Conservation (phyloP, 441 rosid genomes). For the Pelargonium cotyledonis region DNA sequence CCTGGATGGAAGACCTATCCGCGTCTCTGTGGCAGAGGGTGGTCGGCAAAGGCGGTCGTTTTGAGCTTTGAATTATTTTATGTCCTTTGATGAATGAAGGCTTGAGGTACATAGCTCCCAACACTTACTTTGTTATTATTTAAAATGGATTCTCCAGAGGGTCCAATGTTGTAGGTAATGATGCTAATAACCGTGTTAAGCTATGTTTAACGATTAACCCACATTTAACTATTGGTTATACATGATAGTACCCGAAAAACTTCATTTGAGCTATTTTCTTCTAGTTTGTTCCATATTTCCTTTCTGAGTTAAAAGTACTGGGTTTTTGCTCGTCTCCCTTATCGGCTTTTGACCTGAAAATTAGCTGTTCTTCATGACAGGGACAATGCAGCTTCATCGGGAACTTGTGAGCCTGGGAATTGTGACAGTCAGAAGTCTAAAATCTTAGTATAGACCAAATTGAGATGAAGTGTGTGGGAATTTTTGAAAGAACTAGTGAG, state of each 20-base stretch:
- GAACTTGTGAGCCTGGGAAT: background rate
- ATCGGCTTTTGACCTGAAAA: background rate
- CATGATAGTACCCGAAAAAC: too few species aligned
- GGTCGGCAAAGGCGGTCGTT: conserved; percentile 60
- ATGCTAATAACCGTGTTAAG: background rate
- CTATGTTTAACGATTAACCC: background rate
- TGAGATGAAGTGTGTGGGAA: background rate
- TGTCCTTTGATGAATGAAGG: conserved; percentile 10
- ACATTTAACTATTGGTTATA: background rate
- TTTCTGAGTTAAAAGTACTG: too few species aligned
- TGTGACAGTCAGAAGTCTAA: background rate
- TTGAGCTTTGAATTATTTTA: conserved; percentile 31
- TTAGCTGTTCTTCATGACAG: background rate
- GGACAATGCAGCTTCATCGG: background rate
- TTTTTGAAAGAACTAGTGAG: background rate
- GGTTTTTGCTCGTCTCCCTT: background rate
- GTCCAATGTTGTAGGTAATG: background rate
- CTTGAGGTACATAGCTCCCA: conserved; percentile 17
- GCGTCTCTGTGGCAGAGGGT: conserved; percentile 80
- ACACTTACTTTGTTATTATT: background rate
- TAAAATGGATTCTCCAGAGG: background rate
- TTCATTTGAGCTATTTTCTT: too few species aligned
- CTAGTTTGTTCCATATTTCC: too few species aligned
- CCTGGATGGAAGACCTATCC: conserved; percentile 76
- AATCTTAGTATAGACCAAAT: background rate